These are phyloP conservation scores for Blastobotrys arbuscula DNA, from an alignment of 1,139 yeast genomes.

Conservation along the genomic window DNA sequence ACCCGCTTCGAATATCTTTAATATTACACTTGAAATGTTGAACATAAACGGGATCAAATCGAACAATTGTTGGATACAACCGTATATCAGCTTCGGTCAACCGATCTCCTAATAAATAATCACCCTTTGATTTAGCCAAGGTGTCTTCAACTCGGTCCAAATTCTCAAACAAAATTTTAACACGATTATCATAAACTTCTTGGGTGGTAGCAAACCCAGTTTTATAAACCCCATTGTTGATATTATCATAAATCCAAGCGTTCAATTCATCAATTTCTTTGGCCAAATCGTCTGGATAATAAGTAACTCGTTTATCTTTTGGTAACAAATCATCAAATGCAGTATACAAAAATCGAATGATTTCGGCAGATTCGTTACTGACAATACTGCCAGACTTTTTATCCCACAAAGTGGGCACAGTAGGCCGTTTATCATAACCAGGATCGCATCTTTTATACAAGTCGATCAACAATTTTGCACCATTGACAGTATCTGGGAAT, in stretches of 20 bases:
- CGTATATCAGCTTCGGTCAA: slow-evolving; percentile 90
- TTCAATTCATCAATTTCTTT: slow-evolving; percentile 68
- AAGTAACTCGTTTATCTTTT: slow-evolving; percentile 46
- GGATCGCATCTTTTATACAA: slow-evolving; percentile 72
- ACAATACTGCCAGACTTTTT: slow-evolving; percentile 75
- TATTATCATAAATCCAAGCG: slow-evolving; percentile 76
- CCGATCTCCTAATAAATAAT: slow-evolving; percentile 57
- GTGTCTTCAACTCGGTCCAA: slow-evolving; percentile 72
- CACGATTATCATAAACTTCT: slow-evolving; percentile 74
- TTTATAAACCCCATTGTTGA: slow-evolving; percentile 94
- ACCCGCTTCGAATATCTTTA: slow-evolving; percentile 73
- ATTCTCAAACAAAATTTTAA: slow-evolving; percentile 56
- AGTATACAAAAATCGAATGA: slow-evolving; percentile 73
- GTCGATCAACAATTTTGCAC: slow-evolving; percentile 57
- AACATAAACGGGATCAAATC: slow-evolving; percentile 88
- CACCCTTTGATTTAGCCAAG: slow-evolving; percentile 46
- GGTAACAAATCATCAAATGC: slow-evolving; percentile 53
- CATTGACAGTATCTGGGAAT: slow-evolving; percentile 52
- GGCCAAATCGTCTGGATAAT: slow-evolving; percentile 55
- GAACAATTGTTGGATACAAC: slow-evolving; percentile 71
- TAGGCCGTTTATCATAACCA: slow-evolving; percentile 71
- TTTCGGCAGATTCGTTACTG: slow-evolving; percentile 84
- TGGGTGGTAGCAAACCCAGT: slow-evolving; percentile 84
- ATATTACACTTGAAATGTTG: slow-evolving; percentile 94
- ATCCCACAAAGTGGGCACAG: slow-evolving; percentile 95